Base-by-base conservation (phyloP, 108 stramenopile genomes). In the Epipyxis sp. region DNA sequence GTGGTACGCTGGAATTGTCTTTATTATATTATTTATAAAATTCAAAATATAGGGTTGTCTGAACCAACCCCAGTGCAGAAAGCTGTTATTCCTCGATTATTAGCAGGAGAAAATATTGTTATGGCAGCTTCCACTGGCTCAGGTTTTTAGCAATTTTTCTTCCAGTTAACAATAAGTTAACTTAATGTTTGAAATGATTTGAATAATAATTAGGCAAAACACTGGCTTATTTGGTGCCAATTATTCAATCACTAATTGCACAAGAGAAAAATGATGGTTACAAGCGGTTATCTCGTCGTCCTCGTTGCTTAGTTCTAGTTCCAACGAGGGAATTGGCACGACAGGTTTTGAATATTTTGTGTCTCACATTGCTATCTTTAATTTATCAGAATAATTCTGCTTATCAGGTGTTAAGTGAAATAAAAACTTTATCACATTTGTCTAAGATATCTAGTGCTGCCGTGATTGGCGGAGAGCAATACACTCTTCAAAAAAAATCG, bases 301-400 rank as follows among this genome's bases (percentile, higher is more conserved):
- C 96, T 13, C 88, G 95, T 6, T 88, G 93, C 13, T 35, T 97
- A 59, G 81, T 97, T 35, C 83, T 97, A 29, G 95, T 93, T 0
- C 96, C 96, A 3, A 97, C 96, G 34, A 84, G 96, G 35, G 96
- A 97, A 85, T 86, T 97, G 29, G 93, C 91, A 0, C 76, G 76
- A 59, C 96, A 97, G 89, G 46, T 50, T 50, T n/a, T n/a, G n/a
- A n/a, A n/a, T n/a, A n/a, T n/a, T n/a, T n/a, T n/a, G n/a, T n/a
- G n/a, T n/a, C n/a, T n/a, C n/a, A n/a, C n/a, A n/a, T n/a, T n/a
- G n/a, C n/a, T n/a, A n/a, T n/a, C n/a, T n/a, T n/a, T n/a, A n/a
- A n/a, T n/a, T n/a, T n/a, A n/a, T n/a, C n/a, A n/a, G n/a, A n/a
- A n/a, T n/a, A n/a, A n/a, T n/a, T n/a, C n/a, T n/a, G n/a, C n/a